Percentiles rank a stretch among this genome's conserved stretches.
Evolutionary conservation across 768 basidiomycete genomes (phyloP).

Genomic region (Termitomyces sp.): DNA sequence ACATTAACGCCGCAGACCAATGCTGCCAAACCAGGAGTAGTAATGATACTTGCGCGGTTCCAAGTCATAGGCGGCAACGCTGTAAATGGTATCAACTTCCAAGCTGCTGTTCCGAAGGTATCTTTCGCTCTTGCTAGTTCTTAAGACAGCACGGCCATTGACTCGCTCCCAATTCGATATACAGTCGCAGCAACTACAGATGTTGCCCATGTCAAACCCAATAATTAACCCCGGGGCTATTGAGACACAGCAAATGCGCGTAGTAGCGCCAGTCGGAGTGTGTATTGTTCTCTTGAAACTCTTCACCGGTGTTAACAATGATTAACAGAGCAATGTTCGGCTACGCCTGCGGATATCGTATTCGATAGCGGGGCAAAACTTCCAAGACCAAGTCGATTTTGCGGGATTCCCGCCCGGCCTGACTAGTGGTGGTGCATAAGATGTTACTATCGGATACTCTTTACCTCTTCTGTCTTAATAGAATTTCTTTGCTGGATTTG

Average conservation of each 20-base stretch:
- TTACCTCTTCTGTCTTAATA: background rate
- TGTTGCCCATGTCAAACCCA: conserved; percentile 93
- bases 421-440: conserved; percentile 40
- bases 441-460: background rate
- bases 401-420: conserved; percentile 78
- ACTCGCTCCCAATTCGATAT: background rate
- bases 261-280: conserved; percentile 84
- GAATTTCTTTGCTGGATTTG: conserved; percentile 7
- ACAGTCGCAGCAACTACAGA: conserved; percentile 94
- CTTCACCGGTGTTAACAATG: conserved; percentile 6
- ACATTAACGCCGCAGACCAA: conserved; percentile 87
- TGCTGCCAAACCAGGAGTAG: conserved; percentile 74
- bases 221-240: conserved; percentile 69
- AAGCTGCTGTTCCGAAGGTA: conserved; percentile 96
- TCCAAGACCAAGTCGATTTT: conserved; percentile 95
- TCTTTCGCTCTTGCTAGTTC: conserved; percentile 5
- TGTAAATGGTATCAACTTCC: conserved; percentile 76
- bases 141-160: background rate
- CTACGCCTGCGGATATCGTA: conserved; percentile 83
- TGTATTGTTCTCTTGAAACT: conserved; percentile 24
- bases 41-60: conserved; percentile 89
- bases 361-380: conserved; percentile 54
- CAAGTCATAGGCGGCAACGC: conserved; percentile 51
- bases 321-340: conserved; percentile 68
- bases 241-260: conserved; percentile 95